phyloP scores from a whole-genome alignment of 768 basidiomycete species.

The Cyathus striatus region DNA sequence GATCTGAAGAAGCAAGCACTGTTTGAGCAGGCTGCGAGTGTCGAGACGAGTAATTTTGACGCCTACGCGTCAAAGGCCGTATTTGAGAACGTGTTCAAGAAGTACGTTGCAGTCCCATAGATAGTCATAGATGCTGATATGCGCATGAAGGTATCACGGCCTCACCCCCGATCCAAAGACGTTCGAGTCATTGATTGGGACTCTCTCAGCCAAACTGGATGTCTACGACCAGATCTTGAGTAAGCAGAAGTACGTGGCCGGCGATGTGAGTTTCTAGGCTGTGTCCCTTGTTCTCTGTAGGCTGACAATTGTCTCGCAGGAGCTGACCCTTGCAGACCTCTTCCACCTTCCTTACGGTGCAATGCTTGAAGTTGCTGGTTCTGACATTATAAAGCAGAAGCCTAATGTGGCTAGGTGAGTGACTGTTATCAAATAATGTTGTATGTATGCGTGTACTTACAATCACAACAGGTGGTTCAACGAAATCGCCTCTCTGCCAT shows the following conservation, averaged over 20 bases:
- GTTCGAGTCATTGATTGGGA: slow-evolving; percentile 18
- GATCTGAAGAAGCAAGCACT: slow-evolving; percentile 23
- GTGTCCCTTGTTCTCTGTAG: too few species aligned
- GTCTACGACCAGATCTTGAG: slow-evolving; percentile 48
- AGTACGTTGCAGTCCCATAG: too few species aligned
- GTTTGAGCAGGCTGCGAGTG: slow-evolving; percentile 34
- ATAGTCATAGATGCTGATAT: too few species aligned
- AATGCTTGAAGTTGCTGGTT: slow-evolving; percentile 9
- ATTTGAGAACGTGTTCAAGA: slow-evolving; percentile 40
- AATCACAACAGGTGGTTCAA: slow-evolving; percentile 24
- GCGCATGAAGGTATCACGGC: slow-evolving; percentile 1
- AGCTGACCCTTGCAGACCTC: too few species aligned
- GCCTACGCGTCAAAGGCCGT: slow-evolving; percentile 22
- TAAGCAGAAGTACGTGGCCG: slow-evolving; percentile 50
- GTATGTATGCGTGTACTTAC: too few species aligned
- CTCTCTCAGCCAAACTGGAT: slow-evolving; percentile 35
- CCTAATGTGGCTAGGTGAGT: too few species aligned
- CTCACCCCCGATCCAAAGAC: slow-evolving; percentile 13
- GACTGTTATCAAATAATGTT: too few species aligned
- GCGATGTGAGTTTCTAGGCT: slow-evolving; percentile 52
- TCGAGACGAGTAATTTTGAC: slow-evolving; percentile 44
- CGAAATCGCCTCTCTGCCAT: slow-evolving; percentile 31
- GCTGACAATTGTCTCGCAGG: too few species aligned
- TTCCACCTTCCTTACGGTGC: slow-evolving; percentile 15
- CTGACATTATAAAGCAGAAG: slow-evolving; percentile 6